Evolutionary conservation across 305 asterid genomes (phyloP).

Genomic region (Coffea humblotiana): DNA sequence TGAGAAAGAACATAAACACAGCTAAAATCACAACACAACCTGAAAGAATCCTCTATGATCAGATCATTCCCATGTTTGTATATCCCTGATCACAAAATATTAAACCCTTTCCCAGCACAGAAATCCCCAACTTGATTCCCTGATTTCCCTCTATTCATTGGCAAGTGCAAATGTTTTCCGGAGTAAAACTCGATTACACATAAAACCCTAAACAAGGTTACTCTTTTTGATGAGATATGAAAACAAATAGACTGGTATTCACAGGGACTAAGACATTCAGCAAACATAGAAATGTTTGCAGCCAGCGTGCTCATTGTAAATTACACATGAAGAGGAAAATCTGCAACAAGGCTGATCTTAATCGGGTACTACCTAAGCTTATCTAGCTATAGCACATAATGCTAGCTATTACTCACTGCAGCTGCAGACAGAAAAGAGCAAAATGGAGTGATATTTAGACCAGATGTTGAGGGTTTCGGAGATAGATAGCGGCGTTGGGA

Average conservation of each 20-base stretch:
- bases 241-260: neutral
- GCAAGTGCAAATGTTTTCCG: neutral
- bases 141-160: neutral
- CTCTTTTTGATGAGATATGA: neutral
- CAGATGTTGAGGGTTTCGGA: constrained; percentile 9
- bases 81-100: too few relatives aligned
- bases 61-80: too few relatives aligned
- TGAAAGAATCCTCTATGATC: too few relatives aligned
- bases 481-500: constrained; percentile 28
- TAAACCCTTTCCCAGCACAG: too few relatives aligned
- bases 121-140: neutral
- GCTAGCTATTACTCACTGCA: neutral
- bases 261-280: too few relatives aligned
- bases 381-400: neutral
- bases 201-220: neutral
- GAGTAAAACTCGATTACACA: neutral
- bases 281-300: neutral
- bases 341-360: constrained; percentile 4
- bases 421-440: neutral
- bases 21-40: too few relatives aligned
- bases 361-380: constrained; percentile 1
- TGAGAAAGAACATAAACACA: neutral
- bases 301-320: neutral
- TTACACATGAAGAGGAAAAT: constrained; percentile 11
- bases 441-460: constrained; percentile 22